These are phyloP conservation scores for Sarocladiaceae sp. DNA, from an alignment of 2,329 filamentous ascomycete species.

Conservation along the genomic window DNA sequence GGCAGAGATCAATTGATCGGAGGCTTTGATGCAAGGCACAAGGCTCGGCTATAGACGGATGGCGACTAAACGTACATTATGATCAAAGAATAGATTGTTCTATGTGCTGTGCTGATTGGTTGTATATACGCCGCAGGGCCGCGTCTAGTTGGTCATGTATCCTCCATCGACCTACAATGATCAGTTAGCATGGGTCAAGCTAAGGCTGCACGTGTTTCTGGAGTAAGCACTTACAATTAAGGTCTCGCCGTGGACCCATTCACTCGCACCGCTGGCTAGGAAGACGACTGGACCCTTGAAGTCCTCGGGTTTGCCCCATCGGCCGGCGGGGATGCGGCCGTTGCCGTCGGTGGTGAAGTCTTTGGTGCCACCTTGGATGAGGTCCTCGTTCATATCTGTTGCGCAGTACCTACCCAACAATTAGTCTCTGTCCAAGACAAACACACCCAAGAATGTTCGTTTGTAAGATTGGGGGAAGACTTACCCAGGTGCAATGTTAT, in stretches of 20 bases:
- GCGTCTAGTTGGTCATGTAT: not conserved
- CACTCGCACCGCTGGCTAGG: constrained; percentile 50
- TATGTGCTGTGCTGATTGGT: too few relatives aligned
- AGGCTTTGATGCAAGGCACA: too few relatives aligned
- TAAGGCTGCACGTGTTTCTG: too few relatives aligned
- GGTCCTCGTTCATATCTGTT: constrained; percentile 42
- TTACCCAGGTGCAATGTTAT: constrained; percentile 40
- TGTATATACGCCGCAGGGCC: too few relatives aligned
- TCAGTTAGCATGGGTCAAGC: too few relatives aligned
- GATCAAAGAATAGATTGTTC: too few relatives aligned
- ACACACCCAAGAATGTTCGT: too few relatives aligned
- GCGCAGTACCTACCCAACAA: constrained; percentile 39
- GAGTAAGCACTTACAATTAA: not conserved
- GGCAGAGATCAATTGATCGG: not conserved
- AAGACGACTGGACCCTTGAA: constrained; percentile 55
- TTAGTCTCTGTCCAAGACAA: too few relatives aligned
- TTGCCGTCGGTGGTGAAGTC: constrained; percentile 46
- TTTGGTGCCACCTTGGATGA: constrained; percentile 40
- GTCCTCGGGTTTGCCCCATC: constrained; percentile 51
- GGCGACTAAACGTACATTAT: too few relatives aligned
- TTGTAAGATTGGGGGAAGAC: not conserved
- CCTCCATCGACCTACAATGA: not conserved
- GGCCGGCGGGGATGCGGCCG: constrained; percentile 47
- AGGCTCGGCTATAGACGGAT: too few relatives aligned
- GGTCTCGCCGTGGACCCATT: constrained; percentile 51